Evolutionary conservation across 1,284 basidiomycete species (phyloP).

Genomic region (Xanthoconium separans): DNA sequence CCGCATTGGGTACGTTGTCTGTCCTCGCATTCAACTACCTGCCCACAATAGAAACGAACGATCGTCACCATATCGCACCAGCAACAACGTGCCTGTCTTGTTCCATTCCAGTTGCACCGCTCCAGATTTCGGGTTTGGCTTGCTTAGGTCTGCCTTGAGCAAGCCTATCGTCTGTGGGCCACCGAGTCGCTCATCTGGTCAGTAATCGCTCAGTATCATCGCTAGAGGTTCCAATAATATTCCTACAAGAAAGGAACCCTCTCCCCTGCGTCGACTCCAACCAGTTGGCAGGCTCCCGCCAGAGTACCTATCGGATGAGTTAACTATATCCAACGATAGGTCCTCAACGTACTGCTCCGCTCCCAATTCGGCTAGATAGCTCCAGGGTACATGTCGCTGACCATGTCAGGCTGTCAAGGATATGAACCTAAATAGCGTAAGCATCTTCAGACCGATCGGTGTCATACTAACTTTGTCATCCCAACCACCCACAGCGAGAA

Average conservation of each 20-base stretch:
- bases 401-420: constrained; percentile 81
- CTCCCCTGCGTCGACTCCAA: constrained; percentile 73
- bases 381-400: constrained; percentile 66
- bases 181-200: constrained; percentile 62
- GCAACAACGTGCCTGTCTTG: constrained; percentile 64
- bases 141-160: constrained; percentile 52
- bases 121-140: constrained; percentile 63
- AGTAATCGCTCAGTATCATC: constrained; percentile 3
- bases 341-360: constrained; percentile 50
- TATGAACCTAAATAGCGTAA: constrained; percentile 54
- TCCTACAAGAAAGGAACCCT: constrained; percentile 78
- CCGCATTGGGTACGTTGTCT: constrained; percentile 62
- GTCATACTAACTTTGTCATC: constrained; percentile 68
- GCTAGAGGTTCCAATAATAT: neutral
- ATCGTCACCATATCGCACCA: constrained; percentile 64
- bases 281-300: constrained; percentile 83
- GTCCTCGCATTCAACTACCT: constrained; percentile 6
- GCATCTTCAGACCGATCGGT: neutral
- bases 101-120: constrained; percentile 77
- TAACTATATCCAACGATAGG: neutral
- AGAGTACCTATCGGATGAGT: constrained; percentile 53
- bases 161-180: constrained; percentile 53
- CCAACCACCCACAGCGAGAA: constrained; percentile 78
- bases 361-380: constrained; percentile 52
- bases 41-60: neutral